Evolutionary conservation across 139 green algal genomes (phyloP).

Genomic region (Nannochloris sp.): DNA sequence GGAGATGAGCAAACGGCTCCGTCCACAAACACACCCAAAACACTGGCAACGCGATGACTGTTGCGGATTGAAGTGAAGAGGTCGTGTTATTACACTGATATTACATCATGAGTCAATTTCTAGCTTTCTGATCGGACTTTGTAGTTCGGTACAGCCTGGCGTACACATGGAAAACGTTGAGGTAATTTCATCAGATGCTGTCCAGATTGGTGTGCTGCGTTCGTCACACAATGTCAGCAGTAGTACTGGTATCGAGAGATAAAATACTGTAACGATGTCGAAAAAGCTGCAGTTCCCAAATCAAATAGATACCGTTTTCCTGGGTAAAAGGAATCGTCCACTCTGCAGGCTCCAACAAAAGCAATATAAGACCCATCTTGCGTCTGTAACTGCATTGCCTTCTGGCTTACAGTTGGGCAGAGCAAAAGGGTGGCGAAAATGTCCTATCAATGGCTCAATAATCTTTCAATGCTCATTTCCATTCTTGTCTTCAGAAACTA

Average conservation of each 20-base stretch:
- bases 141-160: no score
- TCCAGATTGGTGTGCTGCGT: no score
- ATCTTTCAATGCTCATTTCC: background rate
- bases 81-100: no score
- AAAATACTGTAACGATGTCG: background rate
- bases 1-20: no score
- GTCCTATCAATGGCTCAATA: background rate
- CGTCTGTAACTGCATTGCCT: background rate
- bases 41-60: no score
- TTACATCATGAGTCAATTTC: no score
- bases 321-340: background rate
- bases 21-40: no score
- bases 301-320: background rate
- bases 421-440: background rate
- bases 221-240: no score
- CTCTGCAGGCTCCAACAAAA: background rate
- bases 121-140: no score
- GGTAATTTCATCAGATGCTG: no score
- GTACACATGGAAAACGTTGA: no score
- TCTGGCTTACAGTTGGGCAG: constrained; percentile 1
- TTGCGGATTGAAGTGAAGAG: no score
- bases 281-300: background rate
- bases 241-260: background rate
- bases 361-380: constrained; percentile 1
- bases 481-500: background rate